Percentiles rank a stretch among this genome's conserved stretches.
These are phyloP conservation scores for Zoysia matrella DNA, from an alignment of 202 grass and related monocot species.

Conservation along the genomic window DNA sequence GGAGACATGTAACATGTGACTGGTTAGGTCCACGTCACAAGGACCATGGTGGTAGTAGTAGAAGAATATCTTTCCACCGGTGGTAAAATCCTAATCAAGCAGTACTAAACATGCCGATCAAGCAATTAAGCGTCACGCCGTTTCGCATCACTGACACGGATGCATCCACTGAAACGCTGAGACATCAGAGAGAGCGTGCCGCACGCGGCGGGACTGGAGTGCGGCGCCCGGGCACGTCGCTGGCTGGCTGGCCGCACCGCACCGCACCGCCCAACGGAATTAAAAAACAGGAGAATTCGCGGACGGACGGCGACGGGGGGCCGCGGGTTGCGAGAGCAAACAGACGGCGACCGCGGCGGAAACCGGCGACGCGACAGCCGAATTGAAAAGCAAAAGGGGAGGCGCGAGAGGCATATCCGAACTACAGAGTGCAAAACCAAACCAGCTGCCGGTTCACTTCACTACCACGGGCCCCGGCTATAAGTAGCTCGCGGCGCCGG, in stretches of 20 bases:
- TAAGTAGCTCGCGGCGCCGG: background rate
- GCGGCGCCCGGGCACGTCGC: background rate
- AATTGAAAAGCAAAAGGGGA: background rate
- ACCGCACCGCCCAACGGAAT: conserved; percentile 39
- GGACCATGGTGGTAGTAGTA: background rate
- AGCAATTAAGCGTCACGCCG: too few species aligned
- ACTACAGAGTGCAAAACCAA: background rate
- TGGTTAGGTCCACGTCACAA: background rate
- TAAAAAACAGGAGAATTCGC: background rate
- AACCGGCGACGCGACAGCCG: conserved; percentile 26
- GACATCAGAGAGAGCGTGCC: background rate
- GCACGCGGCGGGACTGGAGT: background rate
- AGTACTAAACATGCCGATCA: background rate
- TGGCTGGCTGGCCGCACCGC: background rate
- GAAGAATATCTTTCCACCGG: too few species aligned
- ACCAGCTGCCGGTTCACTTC: background rate
- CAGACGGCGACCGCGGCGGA: conserved; percentile 20
- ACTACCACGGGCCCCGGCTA: background rate
- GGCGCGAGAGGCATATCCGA: conserved; percentile 52
- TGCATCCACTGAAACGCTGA: background rate
- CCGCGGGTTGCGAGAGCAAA: conserved; percentile 12
- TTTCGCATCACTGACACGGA: too few species aligned
- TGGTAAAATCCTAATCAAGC: background rate
- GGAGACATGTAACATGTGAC: conserved; percentile 8
- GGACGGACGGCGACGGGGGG: background rate